Conservation (phyloP, 2,329 filamentous ascomycete genomes). For the Trichoderma cornu-damae region DNA sequence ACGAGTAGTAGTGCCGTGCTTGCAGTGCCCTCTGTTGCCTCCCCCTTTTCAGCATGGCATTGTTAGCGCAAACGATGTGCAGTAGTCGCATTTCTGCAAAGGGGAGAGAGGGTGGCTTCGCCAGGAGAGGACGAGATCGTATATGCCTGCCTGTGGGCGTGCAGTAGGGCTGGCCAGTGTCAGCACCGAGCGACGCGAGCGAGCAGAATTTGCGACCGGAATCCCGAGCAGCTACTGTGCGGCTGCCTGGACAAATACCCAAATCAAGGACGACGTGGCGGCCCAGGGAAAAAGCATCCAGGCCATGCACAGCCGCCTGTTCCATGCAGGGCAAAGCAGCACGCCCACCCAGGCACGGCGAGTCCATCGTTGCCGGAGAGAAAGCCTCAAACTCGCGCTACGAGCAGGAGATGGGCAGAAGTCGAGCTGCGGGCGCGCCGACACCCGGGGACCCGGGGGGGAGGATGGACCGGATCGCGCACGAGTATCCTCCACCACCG, state of each 20-base stretch:
- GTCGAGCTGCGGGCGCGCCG: conserved; percentile 1
- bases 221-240: background rate
- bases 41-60: background rate
- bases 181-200: background rate
- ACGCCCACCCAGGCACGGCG: background rate
- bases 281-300: background rate
- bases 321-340: background rate
- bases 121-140: background rate
- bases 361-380: background rate
- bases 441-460: conserved; percentile 14
- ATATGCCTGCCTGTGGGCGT: background rate
- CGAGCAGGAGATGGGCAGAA: background rate
- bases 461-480: conserved; percentile 10
- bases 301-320: background rate
- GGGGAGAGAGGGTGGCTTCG: conserved; percentile 4
- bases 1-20: too few species aligned
- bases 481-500: conserved; percentile 8
- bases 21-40: background rate
- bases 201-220: background rate
- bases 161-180: conserved; percentile 13
- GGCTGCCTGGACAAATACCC: background rate
- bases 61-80: conserved; percentile 2
- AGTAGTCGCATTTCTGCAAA: background rate
- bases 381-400: background rate
- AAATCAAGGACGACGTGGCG: background rate